Evolutionary conservation across 2,329 filamentous ascomycete genomes (phyloP).

Genomic region (Pseudophaeomoniella oleicola): DNA sequence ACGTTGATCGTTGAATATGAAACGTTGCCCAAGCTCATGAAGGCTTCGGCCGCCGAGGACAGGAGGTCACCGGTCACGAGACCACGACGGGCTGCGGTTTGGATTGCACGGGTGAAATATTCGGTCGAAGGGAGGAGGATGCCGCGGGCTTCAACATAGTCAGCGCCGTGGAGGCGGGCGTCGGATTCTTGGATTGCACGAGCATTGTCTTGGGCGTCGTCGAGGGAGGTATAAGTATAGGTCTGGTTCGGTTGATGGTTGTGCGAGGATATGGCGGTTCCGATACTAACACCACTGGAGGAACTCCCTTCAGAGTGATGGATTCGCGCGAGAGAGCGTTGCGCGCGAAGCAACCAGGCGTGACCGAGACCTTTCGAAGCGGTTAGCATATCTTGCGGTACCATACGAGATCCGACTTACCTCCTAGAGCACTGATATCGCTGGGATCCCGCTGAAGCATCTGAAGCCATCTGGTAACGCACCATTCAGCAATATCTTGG

Average conservation of each 20-base stretch:
- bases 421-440: slow-evolving; percentile 26
- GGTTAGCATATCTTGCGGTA: too few relatives aligned
- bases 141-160: slow-evolving; percentile 38
- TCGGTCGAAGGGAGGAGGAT: slow-evolving; percentile 36
- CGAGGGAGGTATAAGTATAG: slow-evolving; percentile 10
- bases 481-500: slow-evolving; percentile 34
- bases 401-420: slow-evolving; percentile 21
- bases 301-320: slow-evolving; percentile 25
- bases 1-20: slow-evolving; percentile 29
- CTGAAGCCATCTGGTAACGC: slow-evolving; percentile 30
- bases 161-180: slow-evolving; percentile 19
- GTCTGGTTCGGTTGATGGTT: too few relatives aligned
- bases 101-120: slow-evolving; percentile 33
- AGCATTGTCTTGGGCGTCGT: slow-evolving; percentile 15
- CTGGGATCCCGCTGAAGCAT: slow-evolving; percentile 29
- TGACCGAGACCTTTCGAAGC: slow-evolving; percentile 28
- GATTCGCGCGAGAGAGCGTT: slow-evolving; percentile 33
- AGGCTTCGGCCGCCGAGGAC: slow-evolving; percentile 34
- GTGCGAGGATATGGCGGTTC: slow-evolving; percentile 9
- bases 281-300: slow-evolving; percentile 18
- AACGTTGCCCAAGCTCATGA: slow-evolving; percentile 38
- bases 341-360: slow-evolving; percentile 37
- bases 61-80: slow-evolving; percentile 27
- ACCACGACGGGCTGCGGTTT: slow-evolving; percentile 24
- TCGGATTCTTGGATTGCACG: slow-evolving; percentile 20